These are phyloP conservation scores for Trichoderma lentiforme DNA, from an alignment of 2,329 filamentous ascomycete genomes.

Conservation along the genomic window DNA sequence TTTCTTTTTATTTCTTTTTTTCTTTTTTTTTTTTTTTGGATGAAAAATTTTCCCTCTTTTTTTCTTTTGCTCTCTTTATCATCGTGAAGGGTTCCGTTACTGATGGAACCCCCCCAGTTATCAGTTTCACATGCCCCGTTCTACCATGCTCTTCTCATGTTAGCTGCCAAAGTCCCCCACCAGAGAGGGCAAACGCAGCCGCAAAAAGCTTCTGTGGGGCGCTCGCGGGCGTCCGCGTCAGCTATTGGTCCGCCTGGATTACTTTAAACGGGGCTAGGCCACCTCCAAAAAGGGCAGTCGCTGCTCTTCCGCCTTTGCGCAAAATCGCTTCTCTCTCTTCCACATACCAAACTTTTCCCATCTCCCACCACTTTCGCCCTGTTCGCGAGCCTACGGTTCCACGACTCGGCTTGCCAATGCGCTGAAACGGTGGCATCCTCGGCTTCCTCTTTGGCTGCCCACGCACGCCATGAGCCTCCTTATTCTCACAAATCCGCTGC, in stretches of 20 bases:
- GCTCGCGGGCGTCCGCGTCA: neutral
- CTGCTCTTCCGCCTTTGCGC: conserved; percentile 12
- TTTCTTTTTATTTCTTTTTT: neutral
- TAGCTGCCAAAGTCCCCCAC: neutral
- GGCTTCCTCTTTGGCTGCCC: conserved; percentile 21
- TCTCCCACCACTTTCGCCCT: neutral
- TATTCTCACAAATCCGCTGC: neutral
- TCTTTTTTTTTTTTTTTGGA: neutral
- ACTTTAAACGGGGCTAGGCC: neutral
- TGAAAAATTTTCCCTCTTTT: neutral
- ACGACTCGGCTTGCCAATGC: conserved; percentile 22
- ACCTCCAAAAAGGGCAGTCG: conserved; percentile 15
- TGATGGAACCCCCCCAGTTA: neutral
- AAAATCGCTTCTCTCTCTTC: conserved; percentile 13
- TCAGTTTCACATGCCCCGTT: neutral
- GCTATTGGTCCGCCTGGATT: conserved; percentile 1
- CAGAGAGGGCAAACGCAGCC: conserved; percentile 12
- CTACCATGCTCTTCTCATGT: neutral
- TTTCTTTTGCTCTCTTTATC: neutral
- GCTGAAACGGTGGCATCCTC: conserved; percentile 19
- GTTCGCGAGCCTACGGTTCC: conserved; percentile 11
- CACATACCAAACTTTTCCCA: conserved; percentile 10
- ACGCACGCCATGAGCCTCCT: conserved; percentile 17
- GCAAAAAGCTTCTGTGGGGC: conserved; percentile 14
- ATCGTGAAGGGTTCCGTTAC: neutral